phyloP scores from a whole-genome alignment of 257 asterid species.

The Solanum ossicruentum region DNA sequence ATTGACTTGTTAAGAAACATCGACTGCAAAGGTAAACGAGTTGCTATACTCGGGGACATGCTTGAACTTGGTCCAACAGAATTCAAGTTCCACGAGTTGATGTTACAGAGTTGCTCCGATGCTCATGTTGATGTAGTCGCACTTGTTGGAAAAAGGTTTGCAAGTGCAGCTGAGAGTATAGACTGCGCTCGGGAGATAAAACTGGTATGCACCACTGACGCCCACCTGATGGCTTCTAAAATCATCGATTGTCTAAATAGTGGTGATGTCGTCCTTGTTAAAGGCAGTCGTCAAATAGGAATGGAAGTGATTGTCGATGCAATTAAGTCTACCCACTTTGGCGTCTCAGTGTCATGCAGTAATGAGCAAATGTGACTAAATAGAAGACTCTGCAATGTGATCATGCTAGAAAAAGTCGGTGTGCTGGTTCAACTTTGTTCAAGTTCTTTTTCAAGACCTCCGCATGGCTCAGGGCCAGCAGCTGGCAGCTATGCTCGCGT shows the following conservation, averaged over 20 bases:
- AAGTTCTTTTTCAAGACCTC: not conserved
- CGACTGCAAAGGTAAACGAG: conserved; percentile 18
- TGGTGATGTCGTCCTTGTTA: conserved; percentile 18
- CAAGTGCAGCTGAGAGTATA: conserved; percentile 11
- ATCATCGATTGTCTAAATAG: not conserved
- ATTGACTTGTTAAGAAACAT: conserved; percentile 12
- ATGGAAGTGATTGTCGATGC: conserved; percentile 15
- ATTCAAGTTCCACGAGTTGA: conserved; percentile 14
- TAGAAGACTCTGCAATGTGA: not conserved
- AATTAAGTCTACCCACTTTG: conserved; percentile 4
- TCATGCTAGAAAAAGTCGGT: not conserved
- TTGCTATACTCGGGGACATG: conserved; percentile 33
- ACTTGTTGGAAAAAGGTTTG: conserved; percentile 14
- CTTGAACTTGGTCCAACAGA: conserved; percentile 31
- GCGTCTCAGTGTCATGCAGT: not conserved
- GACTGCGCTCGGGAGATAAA: not conserved
- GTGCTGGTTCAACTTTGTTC: not conserved
- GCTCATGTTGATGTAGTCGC: conserved; percentile 7
- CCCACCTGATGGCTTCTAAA: not conserved
- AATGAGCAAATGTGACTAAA: not conserved
- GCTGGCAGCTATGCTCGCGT: not conserved
- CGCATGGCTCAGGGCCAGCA: not conserved
- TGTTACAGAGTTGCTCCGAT: conserved; percentile 9
- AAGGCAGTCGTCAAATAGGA: conserved; percentile 24
- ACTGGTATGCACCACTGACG: not conserved